phyloP scores from a whole-genome alignment of 306 rosid genomes.

The Malus domestica region ASM211411v1 NC_041800.1:17791001-17791500 shows the following conservation, averaged over 20 bases:
- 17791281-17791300: constrained; percentile 16
- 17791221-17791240: constrained; percentile 6
- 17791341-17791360: constrained; percentile 73
- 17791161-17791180: constrained; percentile 91
- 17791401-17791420: not conserved
- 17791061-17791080: constrained; percentile 58
- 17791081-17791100: not conserved
- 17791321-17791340: constrained; percentile 45
- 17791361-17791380: not conserved
- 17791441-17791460: not conserved
- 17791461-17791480: not conserved
- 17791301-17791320: constrained; percentile 84
- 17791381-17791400: not conserved
- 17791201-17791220: constrained; percentile 68
- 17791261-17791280: constrained; percentile 1
- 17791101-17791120: not conserved
- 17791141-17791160: not conserved
- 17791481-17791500: not conserved
- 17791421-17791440: not conserved
- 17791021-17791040: constrained; percentile 99
- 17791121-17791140: not conserved
- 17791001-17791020: constrained; percentile 97
- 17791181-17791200: constrained; percentile 81
- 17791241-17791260: not conserved
- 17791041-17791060: constrained; percentile 93